Percentiles rank a stretch among this genome's conserved stretches.
Conservation (phyloP, 352 stramenopile genomes). For the Albugo laibachii region DNA sequence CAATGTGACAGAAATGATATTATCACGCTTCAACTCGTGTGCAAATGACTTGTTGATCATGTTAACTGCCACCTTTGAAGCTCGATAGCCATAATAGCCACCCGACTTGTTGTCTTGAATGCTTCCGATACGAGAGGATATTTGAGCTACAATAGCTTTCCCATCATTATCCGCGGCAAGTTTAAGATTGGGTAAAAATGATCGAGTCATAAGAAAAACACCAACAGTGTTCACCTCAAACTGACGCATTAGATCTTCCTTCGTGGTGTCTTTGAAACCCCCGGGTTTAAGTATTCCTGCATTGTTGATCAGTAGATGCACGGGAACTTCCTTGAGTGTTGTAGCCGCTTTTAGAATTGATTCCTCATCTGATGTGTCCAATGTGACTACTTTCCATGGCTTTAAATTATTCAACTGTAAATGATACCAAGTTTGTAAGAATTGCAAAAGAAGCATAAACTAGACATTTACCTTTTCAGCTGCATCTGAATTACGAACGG, state of each 20-base stretch:
- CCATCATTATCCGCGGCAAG: slow-evolving; percentile 13
- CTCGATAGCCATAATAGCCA: slow-evolving; percentile 49
- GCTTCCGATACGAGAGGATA: slow-evolving; percentile 38
- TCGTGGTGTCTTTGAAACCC: slow-evolving; percentile 19
- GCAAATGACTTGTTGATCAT: slow-evolving; percentile 39
- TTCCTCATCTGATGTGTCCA: slow-evolving; percentile 31
- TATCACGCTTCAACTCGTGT: slow-evolving; percentile 24
- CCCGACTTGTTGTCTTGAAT: slow-evolving; percentile 35
- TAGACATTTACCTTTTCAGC: slow-evolving; percentile 12
- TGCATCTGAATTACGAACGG: slow-evolving; percentile 17
- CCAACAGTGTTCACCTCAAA: slow-evolving; percentile 63
- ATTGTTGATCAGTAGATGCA: slow-evolving; percentile 68
- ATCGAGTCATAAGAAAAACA: slow-evolving; percentile 33
- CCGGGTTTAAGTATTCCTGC: slow-evolving; percentile 18
- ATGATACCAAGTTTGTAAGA: neutral
- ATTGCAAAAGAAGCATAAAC: neutral
- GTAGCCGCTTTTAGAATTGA: slow-evolving; percentile 23
- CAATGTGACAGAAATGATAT: slow-evolving; percentile 32
- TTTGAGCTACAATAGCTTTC: slow-evolving; percentile 30
- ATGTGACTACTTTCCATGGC: slow-evolving; percentile 22
- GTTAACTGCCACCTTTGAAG: slow-evolving; percentile 68
- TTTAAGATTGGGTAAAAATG: slow-evolving; percentile 29
- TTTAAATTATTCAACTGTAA: slow-evolving; percentile 14
- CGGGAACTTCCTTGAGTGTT: slow-evolving; percentile 14
- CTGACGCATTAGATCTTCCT: slow-evolving; percentile 29